phyloP scores from a whole-genome alignment of 1,284 basidiomycete genomes.

The Ceratobasidium sp. region DNA sequence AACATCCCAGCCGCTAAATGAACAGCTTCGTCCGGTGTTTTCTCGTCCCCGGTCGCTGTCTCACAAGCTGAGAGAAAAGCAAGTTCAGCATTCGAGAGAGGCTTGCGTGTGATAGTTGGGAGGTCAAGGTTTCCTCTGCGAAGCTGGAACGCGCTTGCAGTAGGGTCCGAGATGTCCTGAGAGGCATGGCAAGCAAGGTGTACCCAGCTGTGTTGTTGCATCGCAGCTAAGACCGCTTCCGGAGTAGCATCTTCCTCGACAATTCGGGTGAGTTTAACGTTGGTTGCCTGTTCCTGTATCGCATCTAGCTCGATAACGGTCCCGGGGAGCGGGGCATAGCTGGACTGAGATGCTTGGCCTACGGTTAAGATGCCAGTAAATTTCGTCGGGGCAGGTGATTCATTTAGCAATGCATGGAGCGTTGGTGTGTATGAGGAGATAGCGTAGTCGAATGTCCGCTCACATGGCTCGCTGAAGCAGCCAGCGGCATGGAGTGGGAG shows the following conservation, averaged over 20 bases:
- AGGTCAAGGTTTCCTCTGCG: slow-evolving; percentile 2
- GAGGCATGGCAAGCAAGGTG: slow-evolving; percentile 8
- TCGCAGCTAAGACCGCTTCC: background rate
- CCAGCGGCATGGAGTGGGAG: slow-evolving; percentile 16
- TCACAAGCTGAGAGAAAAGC: background rate
- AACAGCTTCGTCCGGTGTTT: background rate
- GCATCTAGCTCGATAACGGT: background rate
- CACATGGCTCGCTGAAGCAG: background rate
- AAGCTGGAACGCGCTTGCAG: slow-evolving; percentile 17
- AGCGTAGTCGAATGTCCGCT: slow-evolving; percentile 1
- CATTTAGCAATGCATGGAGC: background rate
- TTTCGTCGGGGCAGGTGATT: no score
- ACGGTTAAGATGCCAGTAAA: background rate
- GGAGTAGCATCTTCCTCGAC: background rate
- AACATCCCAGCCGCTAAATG: slow-evolving; percentile 19
- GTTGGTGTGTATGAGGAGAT: slow-evolving; percentile 26
- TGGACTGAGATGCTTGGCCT: background rate
- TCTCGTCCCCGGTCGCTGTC: slow-evolving; percentile 1
- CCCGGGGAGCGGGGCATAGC: background rate
- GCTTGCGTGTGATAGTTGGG: slow-evolving; percentile 1
- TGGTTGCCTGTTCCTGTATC: background rate
- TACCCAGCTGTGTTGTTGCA: background rate
- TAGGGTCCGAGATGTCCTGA: background rate
- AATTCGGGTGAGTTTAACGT: background rate
- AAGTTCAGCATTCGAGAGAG: background rate